Evolutionary conservation across 148 eudicot genomes (phyloP), one percentile per base, ranked within the genome.

Genomic region (Amaranthus hypochondriacus): DNA sequence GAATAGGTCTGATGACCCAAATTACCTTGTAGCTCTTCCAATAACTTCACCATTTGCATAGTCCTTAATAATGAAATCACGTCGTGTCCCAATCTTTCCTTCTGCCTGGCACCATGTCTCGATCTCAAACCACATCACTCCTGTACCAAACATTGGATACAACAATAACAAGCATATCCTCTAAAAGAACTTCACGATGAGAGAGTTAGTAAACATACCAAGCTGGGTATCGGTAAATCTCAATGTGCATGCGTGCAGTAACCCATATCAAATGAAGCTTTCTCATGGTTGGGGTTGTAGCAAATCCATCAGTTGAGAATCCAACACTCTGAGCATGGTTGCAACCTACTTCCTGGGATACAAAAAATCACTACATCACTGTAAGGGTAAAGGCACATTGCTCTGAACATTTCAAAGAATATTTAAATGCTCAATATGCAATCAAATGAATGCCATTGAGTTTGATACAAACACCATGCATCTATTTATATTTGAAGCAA

Each of bases 81-180:
- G 97, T 71, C 98, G 87, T 47, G 93, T 92, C 62, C 93, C 90
- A 75, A 95, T 95, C 78, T 88, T 87, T 69, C 98, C 98, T 80
- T 90, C 98, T 59, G 88, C 79, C 73, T 95, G 98, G 82, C 97
- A 95, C 98, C 98, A 95, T 6, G 98, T 95, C 84, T 95, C 98
- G 70, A 95, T 95, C 82, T 95, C 98, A 74, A 74, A 95, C 84
- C 80, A 90, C 88, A 77, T 92, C 98, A 73, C 96, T 83, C 98
- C 98, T 94, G 82, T 72, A 46, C 69, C 77, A 62, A 5, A 62
- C 3, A 69, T 14, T 9, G 68, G 62, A 75, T 67, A 81, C 55
- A 47, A 8, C 69, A 74, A 65, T 71, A 15, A 60, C 14, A 50
- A 71, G 64, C 60, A 62, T 50, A 44, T 54, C 44, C 44, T 43